These are phyloP conservation scores for Mycosarcoma maydis DNA, from an alignment of 1,284 basidiomycete genomes.

Conservation along the genomic window DNA sequence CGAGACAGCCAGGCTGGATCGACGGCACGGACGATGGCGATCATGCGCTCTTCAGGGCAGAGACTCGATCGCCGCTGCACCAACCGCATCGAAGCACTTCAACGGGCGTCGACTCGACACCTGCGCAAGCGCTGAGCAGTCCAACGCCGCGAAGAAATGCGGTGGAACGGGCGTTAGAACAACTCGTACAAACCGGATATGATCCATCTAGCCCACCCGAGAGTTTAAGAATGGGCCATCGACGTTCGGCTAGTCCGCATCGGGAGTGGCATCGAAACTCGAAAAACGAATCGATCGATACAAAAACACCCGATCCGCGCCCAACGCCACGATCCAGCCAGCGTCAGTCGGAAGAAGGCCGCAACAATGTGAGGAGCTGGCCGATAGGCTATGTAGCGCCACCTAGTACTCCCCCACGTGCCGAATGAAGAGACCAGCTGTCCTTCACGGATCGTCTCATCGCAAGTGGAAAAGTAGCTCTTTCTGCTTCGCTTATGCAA, in stretches of 20 bases:
- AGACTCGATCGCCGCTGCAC: conserved; percentile 12
- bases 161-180: conserved; percentile 24
- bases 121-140: background rate
- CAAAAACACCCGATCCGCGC: no score
- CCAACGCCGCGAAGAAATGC: conserved; percentile 15
- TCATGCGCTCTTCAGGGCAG: conserved; percentile 12
- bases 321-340: no score
- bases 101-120: background rate
- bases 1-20: conserved; percentile 15
- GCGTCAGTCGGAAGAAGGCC: no score
- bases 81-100: background rate
- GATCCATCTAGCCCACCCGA: conserved; percentile 1
- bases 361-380: conserved; percentile 5
- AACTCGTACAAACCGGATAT: conserved; percentile 14
- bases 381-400: background rate
- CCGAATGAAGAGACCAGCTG: conserved; percentile 2
- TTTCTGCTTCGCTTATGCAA: no score
- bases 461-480: no score
- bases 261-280: conserved; percentile 13
- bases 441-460: no score
- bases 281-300: no score
- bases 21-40: background rate
- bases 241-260: background rate
- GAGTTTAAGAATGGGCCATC: background rate
- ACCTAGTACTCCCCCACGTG: conserved; percentile 18